Conservation (phyloP, 257 asterid species). For the Salvia rosmarinus region DNA sequence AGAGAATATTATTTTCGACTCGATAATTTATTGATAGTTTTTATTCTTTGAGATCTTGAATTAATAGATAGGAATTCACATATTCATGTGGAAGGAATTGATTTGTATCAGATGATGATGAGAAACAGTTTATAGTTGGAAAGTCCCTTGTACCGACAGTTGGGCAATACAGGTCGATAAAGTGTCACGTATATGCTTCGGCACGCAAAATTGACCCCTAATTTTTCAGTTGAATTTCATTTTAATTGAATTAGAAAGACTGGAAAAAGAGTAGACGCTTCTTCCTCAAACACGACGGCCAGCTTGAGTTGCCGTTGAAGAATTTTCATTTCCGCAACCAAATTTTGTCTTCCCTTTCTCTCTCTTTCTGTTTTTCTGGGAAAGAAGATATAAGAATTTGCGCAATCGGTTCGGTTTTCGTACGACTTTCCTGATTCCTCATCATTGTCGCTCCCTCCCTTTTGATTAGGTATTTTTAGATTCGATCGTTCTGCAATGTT, state of each 20-base stretch:
- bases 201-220: slow-evolving; percentile 29
- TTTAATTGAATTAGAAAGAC: background rate
- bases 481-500: slow-evolving; percentile 26
- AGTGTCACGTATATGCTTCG: slow-evolving; percentile 33
- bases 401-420: slow-evolving; percentile 33
- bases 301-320: slow-evolving; percentile 26
- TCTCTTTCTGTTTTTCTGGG: background rate
- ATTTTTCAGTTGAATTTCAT: background rate
- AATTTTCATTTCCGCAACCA: slow-evolving; percentile 29
- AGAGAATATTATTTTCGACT: too few species aligned
- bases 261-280: background rate
- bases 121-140: background rate
- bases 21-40: too few species aligned
- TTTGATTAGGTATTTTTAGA: slow-evolving; percentile 26
- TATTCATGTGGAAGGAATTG: too few species aligned
- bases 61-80: too few species aligned
- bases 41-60: too few species aligned
- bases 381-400: background rate
- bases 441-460: background rate
- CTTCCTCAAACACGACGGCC: slow-evolving; percentile 25
- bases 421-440: slow-evolving; percentile 21
- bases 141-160: slow-evolving; percentile 34
- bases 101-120: too few species aligned
- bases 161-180: slow-evolving; percentile 29
- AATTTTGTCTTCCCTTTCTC: slow-evolving; percentile 16